Conservation (phyloP, 1,139 yeast genomes). For the Geotrichum cucujoidarum region DNA sequence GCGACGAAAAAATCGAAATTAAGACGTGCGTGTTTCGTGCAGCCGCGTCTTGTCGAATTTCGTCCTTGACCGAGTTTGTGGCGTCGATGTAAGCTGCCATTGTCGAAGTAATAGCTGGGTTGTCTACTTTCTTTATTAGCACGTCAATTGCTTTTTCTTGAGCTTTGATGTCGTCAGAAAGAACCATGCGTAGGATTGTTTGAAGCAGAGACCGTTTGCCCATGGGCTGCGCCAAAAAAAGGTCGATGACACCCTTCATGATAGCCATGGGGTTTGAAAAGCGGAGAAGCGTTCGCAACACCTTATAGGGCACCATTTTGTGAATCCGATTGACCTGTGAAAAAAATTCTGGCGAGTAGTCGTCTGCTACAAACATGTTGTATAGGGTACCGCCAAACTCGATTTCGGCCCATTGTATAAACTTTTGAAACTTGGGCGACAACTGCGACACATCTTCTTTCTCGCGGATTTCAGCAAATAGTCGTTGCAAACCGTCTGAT, state of each 20-base stretch:
- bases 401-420: conserved; percentile 75
- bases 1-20: conserved; percentile 9
- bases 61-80: conserved; percentile 15
- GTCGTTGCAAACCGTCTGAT: conserved; percentile 46
- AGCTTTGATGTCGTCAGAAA: conserved; percentile 72
- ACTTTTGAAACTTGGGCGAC: conserved; percentile 61
- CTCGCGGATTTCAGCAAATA: conserved; percentile 61
- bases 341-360: conserved; percentile 68
- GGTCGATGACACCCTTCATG: conserved; percentile 67
- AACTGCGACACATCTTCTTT: conserved; percentile 54
- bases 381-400: conserved; percentile 81
- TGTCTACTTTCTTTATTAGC: conserved; percentile 41
- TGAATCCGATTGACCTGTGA: conserved; percentile 67
- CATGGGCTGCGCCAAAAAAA: conserved; percentile 73
- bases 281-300: conserved; percentile 68
- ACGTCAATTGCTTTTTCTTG: conserved; percentile 53
- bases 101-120: conserved; percentile 31
- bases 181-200: conserved; percentile 63
- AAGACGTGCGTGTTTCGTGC: conserved; percentile 31
- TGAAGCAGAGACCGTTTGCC: conserved; percentile 67
- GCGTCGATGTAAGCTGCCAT: conserved; percentile 32
- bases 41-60: conserved; percentile 21
- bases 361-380: conserved; percentile 73
- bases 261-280: conserved; percentile 84
- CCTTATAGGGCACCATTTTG: conserved; percentile 65